A percentile compares a stretch with the other conserved stretches of the same genome.
These are phyloP conservation scores for Punctularia strigosozonata DNA, from an alignment of 768 basidiomycete genomes.

Conservation along the genomic window DNA sequence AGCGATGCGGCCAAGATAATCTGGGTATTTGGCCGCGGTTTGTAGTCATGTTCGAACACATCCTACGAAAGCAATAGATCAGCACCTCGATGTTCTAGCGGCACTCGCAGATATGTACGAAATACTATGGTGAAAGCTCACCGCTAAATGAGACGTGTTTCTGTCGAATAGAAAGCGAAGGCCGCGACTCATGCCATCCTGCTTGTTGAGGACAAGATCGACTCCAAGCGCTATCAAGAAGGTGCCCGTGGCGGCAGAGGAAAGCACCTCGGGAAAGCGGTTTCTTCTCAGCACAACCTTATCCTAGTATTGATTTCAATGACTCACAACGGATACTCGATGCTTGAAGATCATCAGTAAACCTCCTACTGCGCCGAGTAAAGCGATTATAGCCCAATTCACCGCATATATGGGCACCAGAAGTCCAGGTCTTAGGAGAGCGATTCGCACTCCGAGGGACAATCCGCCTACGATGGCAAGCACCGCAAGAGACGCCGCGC, in stretches of 20 bases:
- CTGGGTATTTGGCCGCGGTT: constrained; percentile 36
- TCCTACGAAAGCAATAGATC: too few species aligned
- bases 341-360: constrained; percentile 31
- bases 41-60: constrained; percentile 33
- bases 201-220: constrained; percentile 45
- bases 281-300: neutral
- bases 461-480: constrained; percentile 45
- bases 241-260: constrained; percentile 48
- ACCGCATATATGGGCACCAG: constrained; percentile 31
- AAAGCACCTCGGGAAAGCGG: constrained; percentile 10
- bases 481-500: constrained; percentile 30
- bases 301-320: neutral
- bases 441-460: constrained; percentile 42
- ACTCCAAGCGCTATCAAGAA: constrained; percentile 45
- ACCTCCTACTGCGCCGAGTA: constrained; percentile 30
- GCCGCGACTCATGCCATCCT: constrained; percentile 52
- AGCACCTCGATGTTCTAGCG: too few species aligned
- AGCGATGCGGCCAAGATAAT: constrained; percentile 43
- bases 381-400: constrained; percentile 44
- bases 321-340: constrained; percentile 38
- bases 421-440: constrained; percentile 37
- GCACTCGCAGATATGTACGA: too few species aligned
- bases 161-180: constrained; percentile 53
- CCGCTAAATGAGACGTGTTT: constrained; percentile 43
- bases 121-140: constrained; percentile 17